These are phyloP conservation scores for Sequoiadendron giganteum DNA, from an alignment of 75 land plant species.

Conservation along the genomic window DNA sequence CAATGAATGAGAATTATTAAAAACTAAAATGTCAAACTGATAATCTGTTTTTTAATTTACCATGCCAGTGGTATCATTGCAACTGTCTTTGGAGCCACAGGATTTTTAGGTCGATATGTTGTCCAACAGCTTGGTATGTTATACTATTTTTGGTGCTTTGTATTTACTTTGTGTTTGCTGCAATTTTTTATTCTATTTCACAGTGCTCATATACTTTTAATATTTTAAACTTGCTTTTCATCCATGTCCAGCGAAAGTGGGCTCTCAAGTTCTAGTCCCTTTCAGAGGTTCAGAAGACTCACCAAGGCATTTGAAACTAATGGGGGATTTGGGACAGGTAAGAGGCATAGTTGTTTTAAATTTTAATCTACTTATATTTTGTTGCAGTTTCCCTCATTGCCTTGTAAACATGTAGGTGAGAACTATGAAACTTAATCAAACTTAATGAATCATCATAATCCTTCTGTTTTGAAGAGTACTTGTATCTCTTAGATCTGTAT, in stretches of 20 bases:
- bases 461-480: not conserved
- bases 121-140: constrained; percentile 90
- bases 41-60: not conserved
- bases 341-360: not conserved
- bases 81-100: constrained; percentile 95
- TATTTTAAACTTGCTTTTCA: not conserved
- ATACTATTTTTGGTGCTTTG: not conserved
- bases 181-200: not conserved
- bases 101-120: constrained; percentile 94
- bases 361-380: not conserved
- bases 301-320: constrained; percentile 90
- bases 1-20: not conserved
- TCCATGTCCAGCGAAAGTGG: constrained; percentile 79
- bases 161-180: not conserved
- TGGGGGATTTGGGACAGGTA: constrained; percentile 99
- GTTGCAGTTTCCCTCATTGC: not conserved
- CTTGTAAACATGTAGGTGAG: not conserved
- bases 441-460: not conserved
- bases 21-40: not conserved
- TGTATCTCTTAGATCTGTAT: not conserved
- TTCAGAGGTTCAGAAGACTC: constrained; percentile 94
- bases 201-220: not conserved
- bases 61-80: constrained; percentile 88
- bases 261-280: constrained; percentile 95
- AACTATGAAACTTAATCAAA: not conserved